Percentiles rank a stretch among this genome's conserved stretches.
Evolutionary conservation across 352 stramenopile genomes (phyloP).

Genomic region (Pythium myriotylum): DNA sequence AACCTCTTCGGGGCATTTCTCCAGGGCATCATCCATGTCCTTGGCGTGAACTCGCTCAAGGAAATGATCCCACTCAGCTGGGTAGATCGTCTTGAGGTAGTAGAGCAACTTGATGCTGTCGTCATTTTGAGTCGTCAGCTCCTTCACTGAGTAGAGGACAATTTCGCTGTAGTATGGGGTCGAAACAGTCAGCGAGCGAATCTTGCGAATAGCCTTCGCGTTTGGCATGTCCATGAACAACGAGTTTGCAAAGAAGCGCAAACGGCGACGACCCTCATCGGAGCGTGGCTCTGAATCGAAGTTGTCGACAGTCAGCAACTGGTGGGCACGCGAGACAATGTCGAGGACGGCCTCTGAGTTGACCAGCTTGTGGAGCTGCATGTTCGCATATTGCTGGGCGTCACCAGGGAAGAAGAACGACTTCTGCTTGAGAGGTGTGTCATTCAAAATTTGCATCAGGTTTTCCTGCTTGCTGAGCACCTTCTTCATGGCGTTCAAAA

Average conservation of each 20-base stretch:
- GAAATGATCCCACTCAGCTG: constrained; percentile 84
- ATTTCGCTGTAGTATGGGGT: constrained; percentile 92
- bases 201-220: constrained; percentile 81
- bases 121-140: constrained; percentile 79
- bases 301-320: constrained; percentile 86
- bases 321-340: constrained; percentile 80
- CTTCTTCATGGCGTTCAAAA: constrained; percentile 82
- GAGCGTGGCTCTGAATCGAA: constrained; percentile 84
- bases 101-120: constrained; percentile 96
- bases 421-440: constrained; percentile 81
- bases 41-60: constrained; percentile 74
- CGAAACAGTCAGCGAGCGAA: constrained; percentile 82
- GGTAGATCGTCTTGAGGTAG: constrained; percentile 92
- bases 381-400: constrained; percentile 74
- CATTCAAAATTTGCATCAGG: constrained; percentile 78
- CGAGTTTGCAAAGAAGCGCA: constrained; percentile 88
- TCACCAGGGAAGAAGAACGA: constrained; percentile 88
- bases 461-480: constrained; percentile 81
- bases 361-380: constrained; percentile 76
- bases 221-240: constrained; percentile 90
- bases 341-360: constrained; percentile 78
- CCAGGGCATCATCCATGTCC: constrained; percentile 82
- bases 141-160: constrained; percentile 87
- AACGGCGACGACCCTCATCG: constrained; percentile 75
- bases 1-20: constrained; percentile 78